Percentiles rank a stretch among this genome's conserved stretches.
These are phyloP conservation scores for Myxozyma neglecta DNA, from an alignment of 805 yeast species.

Conservation along the genomic window DNA sequence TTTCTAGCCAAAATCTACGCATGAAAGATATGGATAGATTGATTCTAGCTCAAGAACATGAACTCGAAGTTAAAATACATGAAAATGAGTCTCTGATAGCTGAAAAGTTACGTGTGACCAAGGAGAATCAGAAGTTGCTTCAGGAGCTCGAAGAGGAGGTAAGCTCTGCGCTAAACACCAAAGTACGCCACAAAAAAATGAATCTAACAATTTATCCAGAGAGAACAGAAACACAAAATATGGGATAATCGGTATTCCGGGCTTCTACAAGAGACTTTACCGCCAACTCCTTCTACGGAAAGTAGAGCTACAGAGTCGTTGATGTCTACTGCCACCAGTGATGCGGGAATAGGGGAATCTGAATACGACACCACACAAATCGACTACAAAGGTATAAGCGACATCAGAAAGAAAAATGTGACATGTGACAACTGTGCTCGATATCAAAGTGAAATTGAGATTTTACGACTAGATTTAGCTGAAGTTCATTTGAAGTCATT, in stretches of 20 bases:
- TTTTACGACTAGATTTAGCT: conserved; percentile 26
- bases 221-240: neutral
- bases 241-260: neutral
- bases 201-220: neutral
- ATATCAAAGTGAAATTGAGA: conserved; percentile 16
- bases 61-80: neutral
- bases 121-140: neutral
- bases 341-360: neutral
- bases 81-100: neutral
- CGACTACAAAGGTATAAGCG: neutral
- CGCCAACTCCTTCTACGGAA: neutral
- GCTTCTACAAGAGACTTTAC: neutral
- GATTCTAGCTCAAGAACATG: conserved; percentile 18
- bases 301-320: neutral
- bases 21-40: conserved; percentile 12
- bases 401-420: neutral
- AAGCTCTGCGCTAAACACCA: neutral
- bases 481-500: conserved; percentile 2
- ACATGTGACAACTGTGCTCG: neutral
- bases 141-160: conserved; percentile 17
- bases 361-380: neutral
- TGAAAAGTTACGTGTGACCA: neutral
- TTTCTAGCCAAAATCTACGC: neutral
- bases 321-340: neutral
- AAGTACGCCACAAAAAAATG: neutral